Evolutionary conservation across 1,284 basidiomycete species (phyloP).

Genomic region (Rhizopogon hawkerae): DNA sequence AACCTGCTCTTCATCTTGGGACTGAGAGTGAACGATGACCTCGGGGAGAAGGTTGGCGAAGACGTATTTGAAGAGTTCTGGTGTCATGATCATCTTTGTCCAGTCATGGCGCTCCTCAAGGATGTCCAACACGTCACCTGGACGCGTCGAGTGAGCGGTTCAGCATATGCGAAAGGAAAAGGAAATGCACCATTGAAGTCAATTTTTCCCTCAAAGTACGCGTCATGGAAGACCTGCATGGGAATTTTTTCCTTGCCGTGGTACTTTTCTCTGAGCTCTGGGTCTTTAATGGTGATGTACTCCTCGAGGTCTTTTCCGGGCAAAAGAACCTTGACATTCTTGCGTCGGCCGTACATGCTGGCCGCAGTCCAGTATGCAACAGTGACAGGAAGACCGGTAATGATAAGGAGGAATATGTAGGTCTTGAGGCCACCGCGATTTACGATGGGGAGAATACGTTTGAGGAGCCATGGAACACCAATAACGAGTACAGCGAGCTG

Average conservation of each 20-base stretch:
- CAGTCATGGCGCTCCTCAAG: constrained; percentile 96
- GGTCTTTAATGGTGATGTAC: constrained; percentile 89
- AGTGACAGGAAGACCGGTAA: constrained; percentile 73
- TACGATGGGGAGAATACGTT: constrained; percentile 70
- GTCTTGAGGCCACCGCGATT: constrained; percentile 75
- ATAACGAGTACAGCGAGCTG: constrained; percentile 76
- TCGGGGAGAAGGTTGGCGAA: constrained; percentile 86
- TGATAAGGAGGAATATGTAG: constrained; percentile 70
- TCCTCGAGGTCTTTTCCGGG: constrained; percentile 81
- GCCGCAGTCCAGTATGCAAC: constrained; percentile 88
- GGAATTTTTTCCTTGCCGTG: constrained; percentile 86
- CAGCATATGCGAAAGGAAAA: constrained; percentile 5
- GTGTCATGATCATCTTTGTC: constrained; percentile 83
- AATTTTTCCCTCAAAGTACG: constrained; percentile 94
- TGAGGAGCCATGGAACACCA: constrained; percentile 74
- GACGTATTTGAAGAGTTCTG: constrained; percentile 91
- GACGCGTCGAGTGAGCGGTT: constrained; percentile 5
- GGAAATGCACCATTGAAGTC: constrained; percentile 77
- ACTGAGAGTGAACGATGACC: constrained; percentile 83
- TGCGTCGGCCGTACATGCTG: constrained; percentile 74
- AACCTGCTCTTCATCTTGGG: constrained; percentile 94
- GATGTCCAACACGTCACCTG: constrained; percentile 87
- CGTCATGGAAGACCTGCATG: constrained; percentile 97
- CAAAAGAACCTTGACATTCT: constrained; percentile 82
- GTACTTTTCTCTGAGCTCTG: constrained; percentile 72